Conservation (phyloP, 345 rosid species). For the Cardamine occulta region DNA sequence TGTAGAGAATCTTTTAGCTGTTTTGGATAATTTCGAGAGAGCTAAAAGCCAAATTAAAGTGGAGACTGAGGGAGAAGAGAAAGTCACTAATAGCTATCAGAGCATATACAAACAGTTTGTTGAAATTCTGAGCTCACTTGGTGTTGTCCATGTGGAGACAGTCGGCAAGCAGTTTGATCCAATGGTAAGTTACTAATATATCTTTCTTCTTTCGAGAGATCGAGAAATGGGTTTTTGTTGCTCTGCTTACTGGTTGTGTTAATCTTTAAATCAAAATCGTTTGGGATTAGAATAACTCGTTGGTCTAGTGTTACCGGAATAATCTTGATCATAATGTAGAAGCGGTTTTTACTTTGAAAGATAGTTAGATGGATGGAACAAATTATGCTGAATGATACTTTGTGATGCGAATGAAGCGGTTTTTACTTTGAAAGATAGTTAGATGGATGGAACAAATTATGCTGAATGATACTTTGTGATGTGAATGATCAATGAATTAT, state of each 20-base stretch:
- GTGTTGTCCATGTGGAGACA: slow-evolving; percentile 84
- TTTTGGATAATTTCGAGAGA: slow-evolving; percentile 95
- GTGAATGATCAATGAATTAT: background rate
- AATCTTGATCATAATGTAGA: slow-evolving; percentile 17
- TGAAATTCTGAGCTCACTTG: slow-evolving; percentile 76
- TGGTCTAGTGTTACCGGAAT: background rate
- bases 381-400: background rate
- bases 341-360: slow-evolving; percentile 7
- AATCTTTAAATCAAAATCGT: background rate
- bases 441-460: slow-evolving; percentile 10
- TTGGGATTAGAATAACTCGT: background rate
- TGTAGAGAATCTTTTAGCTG: slow-evolving; percentile 74
- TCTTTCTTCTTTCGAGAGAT: slow-evolving; percentile 14
- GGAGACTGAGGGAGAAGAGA: slow-evolving; percentile 90
- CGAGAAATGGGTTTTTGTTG: background rate
- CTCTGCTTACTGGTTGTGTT: background rate
- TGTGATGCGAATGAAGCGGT: background rate
- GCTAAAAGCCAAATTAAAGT: slow-evolving; percentile 86
- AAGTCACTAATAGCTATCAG: slow-evolving; percentile 86
- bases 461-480: background rate
- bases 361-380: slow-evolving; percentile 14
- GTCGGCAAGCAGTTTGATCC: slow-evolving; percentile 90
- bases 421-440: slow-evolving; percentile 17
- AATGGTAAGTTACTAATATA: slow-evolving; percentile 63
- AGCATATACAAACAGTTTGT: slow-evolving; percentile 88